Percentiles rank a stretch among this genome's conserved stretches.
Evolutionary conservation across 169 alveolate species (phyloP).

Genomic region (Babesia sp.): DNA sequence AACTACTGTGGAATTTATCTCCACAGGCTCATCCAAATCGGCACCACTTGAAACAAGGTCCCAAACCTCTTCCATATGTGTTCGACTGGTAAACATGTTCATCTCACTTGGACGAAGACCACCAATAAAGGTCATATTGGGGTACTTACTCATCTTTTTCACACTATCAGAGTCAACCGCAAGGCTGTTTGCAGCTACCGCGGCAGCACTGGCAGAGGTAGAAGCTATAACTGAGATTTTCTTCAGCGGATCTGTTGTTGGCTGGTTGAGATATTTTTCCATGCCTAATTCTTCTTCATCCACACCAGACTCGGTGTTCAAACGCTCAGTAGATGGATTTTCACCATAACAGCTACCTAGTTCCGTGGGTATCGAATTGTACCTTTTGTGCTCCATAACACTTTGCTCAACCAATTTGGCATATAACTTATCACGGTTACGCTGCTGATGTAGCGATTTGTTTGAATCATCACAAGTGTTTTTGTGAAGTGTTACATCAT

Average conservation of each 20-base stretch:
- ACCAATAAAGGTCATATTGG: constrained; percentile 47
- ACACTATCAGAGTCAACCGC: constrained; percentile 12
- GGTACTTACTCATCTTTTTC: neutral
- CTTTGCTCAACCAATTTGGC: constrained; percentile 43
- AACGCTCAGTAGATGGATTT: neutral
- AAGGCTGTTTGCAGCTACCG: constrained; percentile 64
- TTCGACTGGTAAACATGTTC: constrained; percentile 8
- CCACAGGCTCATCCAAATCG: constrained; percentile 64
- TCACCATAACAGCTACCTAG: neutral
- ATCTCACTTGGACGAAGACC: constrained; percentile 59
- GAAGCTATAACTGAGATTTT: constrained; percentile 46
- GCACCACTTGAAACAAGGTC: constrained; percentile 6
- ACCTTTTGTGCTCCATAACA: neutral
- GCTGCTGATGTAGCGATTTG: constrained; percentile 24
- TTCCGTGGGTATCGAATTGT: neutral
- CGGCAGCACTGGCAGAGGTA: constrained; percentile 65
- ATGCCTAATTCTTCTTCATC: neutral
- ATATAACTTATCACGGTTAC: constrained; percentile 42
- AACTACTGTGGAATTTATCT: constrained; percentile 69
- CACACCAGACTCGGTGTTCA: neutral
- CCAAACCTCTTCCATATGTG: constrained; percentile 48
- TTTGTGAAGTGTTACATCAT: constrained; percentile 77
- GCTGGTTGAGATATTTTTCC: neutral
- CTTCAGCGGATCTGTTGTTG: neutral
- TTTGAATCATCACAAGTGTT: constrained; percentile 10